phyloP scores from a whole-genome alignment of 2,329 filamentous ascomycete genomes.

The Clonostachys byssicola region DNA sequence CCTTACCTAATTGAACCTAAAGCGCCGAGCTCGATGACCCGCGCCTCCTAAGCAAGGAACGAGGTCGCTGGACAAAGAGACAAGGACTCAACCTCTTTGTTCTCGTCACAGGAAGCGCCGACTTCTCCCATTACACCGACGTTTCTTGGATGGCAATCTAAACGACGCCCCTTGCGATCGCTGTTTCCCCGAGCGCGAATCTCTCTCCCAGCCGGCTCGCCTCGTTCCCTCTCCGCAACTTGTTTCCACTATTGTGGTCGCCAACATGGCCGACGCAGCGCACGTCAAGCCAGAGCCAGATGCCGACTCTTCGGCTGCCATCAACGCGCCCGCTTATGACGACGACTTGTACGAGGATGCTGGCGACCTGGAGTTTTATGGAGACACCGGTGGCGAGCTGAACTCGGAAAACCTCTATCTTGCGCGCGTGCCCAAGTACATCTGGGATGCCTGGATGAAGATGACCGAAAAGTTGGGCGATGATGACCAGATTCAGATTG shows the following conservation, averaged over 20 bases:
- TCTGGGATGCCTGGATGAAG: slow-evolving; percentile 74
- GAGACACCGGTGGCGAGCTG: slow-evolving; percentile 29
- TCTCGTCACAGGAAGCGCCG: background rate
- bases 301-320: slow-evolving; percentile 28
- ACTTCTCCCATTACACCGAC: no score
- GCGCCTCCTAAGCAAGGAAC: no score
- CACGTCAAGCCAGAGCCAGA: slow-evolving; percentile 47
- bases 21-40: no score
- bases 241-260: no score
- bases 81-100: no score
- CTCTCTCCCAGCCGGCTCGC: no score
- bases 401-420: slow-evolving; percentile 57
- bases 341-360: slow-evolving; percentile 65
- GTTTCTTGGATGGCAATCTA: no score
- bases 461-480: slow-evolving; percentile 59
- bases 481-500: slow-evolving; percentile 77
- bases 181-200: no score
- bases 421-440: slow-evolving; percentile 71
- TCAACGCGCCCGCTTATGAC: slow-evolving; percentile 41
- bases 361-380: slow-evolving; percentile 52
- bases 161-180: no score
- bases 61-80: no score
- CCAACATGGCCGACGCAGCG: slow-evolving; percentile 8
- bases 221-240: no score
- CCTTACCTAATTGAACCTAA: no score